Percentiles rank a stretch among this genome's conserved stretches.
Evolutionary conservation across 2,329 filamentous ascomycete genomes (phyloP).

Genomic region (Penicillium sp.): DNA sequence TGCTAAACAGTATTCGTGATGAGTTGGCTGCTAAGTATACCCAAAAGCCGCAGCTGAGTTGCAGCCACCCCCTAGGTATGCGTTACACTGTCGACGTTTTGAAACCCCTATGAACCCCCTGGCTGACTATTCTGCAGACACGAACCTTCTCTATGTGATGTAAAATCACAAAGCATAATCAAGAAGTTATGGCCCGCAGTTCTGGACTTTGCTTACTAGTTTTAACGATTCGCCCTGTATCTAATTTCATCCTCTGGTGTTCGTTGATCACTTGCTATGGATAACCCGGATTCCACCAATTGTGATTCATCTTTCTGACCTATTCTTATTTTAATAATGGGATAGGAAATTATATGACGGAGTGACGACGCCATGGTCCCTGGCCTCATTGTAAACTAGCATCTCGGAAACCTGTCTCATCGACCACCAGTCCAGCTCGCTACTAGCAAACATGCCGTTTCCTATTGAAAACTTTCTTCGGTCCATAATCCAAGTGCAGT

Average conservation of each 20-base stretch:
- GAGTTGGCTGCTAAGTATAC: constrained; percentile 82
- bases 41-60: constrained; percentile 94
- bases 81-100: constrained; percentile 12
- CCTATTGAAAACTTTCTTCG: not conserved
- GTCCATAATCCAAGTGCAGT: not conserved
- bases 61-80: constrained; percentile 92
- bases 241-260: constrained; percentile 19
- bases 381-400: constrained; percentile 17
- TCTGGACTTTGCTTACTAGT: constrained; percentile 14
- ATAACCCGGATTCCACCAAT: constrained; percentile 7
- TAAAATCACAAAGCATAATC: constrained; percentile 34
- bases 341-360: not conserved
- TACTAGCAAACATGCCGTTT: not conserved
- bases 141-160: constrained; percentile 67
- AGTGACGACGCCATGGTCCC: constrained; percentile 8
- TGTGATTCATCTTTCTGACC: constrained; percentile 16
- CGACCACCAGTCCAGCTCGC: not conserved
- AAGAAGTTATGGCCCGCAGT: not conserved
- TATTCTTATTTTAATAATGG: not conserved
- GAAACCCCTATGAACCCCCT: constrained; percentile 8
- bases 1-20: constrained; percentile 93
- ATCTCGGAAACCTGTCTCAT: not conserved
- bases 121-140: constrained; percentile 49
- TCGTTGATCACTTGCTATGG: constrained; percentile 13
- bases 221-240: constrained; percentile 22